Evolutionary conservation across 441 rosid species (phyloP).

Genomic region (Populus trichocarpa): DNA sequence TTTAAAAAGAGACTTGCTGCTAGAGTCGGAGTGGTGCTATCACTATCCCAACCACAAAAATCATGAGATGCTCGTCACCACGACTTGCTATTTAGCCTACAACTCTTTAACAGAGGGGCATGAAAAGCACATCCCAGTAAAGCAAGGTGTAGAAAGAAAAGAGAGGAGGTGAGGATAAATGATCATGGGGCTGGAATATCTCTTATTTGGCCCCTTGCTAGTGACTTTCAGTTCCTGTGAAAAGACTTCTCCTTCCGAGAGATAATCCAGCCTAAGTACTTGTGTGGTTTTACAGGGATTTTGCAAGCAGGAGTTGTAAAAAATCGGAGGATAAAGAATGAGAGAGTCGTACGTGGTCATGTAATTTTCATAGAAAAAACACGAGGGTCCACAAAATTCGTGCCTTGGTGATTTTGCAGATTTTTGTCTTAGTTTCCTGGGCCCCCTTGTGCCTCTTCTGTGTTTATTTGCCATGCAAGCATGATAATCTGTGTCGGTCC

Average conservation of each 20-base stretch:
- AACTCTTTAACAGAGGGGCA: background rate
- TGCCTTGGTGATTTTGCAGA: background rate
- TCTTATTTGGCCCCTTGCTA: background rate
- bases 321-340: background rate
- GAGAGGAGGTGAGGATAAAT: background rate
- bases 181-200: background rate
- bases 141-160: background rate
- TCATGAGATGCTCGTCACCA: background rate
- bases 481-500: background rate
- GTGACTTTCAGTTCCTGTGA: background rate
- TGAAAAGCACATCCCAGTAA: background rate
- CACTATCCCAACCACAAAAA: background rate
- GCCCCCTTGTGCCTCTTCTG: background rate
- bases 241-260: background rate
- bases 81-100: background rate
- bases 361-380: background rate
- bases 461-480: background rate
- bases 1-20: background rate
- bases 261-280: background rate
- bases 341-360: background rate
- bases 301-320: background rate
- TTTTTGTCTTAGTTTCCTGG: background rate
- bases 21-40: background rate
- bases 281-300: background rate
- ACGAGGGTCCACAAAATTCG: slow-evolving; percentile 8